These are phyloP conservation scores for Annona squamosa DNA, from an alignment of 164 flowering plant species.

Conservation along the genomic window DNA sequence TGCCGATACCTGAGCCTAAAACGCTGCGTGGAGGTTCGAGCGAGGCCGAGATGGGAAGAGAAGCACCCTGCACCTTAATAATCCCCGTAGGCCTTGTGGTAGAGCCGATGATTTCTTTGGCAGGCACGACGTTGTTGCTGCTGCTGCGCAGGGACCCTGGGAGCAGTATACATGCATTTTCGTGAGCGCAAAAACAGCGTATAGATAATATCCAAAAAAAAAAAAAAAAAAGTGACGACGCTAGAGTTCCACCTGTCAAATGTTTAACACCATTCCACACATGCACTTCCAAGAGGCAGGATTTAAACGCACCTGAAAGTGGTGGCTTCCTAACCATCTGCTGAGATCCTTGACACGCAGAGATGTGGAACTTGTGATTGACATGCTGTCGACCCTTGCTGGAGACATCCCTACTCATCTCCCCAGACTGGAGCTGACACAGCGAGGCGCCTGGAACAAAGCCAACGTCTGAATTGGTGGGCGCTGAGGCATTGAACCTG, in stretches of 20 bases:
- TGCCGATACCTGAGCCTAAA: not conserved
- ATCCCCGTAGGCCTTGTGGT: not conserved
- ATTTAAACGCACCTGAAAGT: constrained; percentile 23
- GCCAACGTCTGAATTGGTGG: not conserved
- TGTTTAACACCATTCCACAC: not conserved
- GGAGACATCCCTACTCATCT: not conserved
- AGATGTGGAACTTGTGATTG: constrained; percentile 15
- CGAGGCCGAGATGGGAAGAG: constrained; percentile 5
- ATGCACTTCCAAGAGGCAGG: not conserved
- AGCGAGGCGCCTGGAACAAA: not conserved
- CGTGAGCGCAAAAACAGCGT: not conserved
- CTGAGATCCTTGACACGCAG: constrained; percentile 10
- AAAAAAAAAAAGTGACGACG: too few relatives aligned
- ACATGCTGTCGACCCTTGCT: constrained; percentile 7
- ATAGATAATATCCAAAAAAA: not conserved
- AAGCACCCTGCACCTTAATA: not conserved
- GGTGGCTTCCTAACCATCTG: constrained; percentile 24
- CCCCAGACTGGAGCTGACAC: not conserved
- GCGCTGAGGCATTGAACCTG: constrained; percentile 12
- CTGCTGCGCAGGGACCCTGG: not conserved
- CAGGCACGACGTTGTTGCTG: not conserved
- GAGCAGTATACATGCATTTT: not conserved
- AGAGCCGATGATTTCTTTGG: not conserved
- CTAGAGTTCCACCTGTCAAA: not conserved
- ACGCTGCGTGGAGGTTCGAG: not conserved